Evolutionary conservation across 306 rosid species (phyloP).

Genomic region (Betula pendula): DNA sequence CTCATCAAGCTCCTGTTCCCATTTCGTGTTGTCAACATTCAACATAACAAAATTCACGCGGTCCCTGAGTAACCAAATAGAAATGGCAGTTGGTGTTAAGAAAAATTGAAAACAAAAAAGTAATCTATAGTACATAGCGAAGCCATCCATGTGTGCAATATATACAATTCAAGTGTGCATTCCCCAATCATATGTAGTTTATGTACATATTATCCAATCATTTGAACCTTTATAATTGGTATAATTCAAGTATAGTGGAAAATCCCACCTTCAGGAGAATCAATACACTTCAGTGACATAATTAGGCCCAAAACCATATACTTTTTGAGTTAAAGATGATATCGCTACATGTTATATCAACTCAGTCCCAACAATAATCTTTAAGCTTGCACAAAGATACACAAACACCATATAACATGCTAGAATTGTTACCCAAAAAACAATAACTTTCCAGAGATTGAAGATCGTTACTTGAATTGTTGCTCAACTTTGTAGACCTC

Average conservation of each 20-base stretch:
- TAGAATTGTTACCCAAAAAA: neutral
- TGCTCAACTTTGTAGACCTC: constrained; percentile 94
- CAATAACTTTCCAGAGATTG: neutral
- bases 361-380: neutral
- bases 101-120: neutral
- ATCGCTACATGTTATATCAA: too few species aligned
- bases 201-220: neutral
- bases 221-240: neutral
- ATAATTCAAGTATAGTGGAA: neutral
- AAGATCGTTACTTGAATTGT: constrained; percentile 71
- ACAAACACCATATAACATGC: neutral
- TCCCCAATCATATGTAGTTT: neutral
- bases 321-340: too few species aligned
- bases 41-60: constrained; percentile 72
- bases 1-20: constrained; percentile 99
- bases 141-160: constrained; percentile 1
- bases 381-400: constrained; percentile 11
- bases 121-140: neutral
- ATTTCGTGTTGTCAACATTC: constrained; percentile 90
- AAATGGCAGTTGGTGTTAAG: neutral
- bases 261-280: neutral
- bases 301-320: neutral
- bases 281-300: neutral
- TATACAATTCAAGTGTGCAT: neutral
- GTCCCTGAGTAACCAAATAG: constrained; percentile 41